phyloP scores from a whole-genome alignment of 2,329 filamentous ascomycete genomes.

The Cladosporium austrohemisphaericum region DNA sequence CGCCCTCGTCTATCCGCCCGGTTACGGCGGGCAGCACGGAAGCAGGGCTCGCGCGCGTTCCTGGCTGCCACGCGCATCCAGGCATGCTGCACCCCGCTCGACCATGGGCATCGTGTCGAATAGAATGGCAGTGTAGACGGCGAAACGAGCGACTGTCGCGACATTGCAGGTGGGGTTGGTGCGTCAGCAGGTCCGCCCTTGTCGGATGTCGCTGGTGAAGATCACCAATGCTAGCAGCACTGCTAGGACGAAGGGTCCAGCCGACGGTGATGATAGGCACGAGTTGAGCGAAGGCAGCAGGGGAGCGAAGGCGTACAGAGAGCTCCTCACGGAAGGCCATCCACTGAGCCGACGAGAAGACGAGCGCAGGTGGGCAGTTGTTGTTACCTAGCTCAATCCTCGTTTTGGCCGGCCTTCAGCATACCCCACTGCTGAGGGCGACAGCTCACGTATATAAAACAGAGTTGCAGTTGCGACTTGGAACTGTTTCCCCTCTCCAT shows the following conservation, averaged over 20 bases:
- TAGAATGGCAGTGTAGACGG: background rate
- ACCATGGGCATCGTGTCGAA: background rate
- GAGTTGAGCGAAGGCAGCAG: no score
- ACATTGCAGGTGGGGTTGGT: background rate
- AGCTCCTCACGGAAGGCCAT: no score
- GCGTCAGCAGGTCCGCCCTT: slow-evolving; percentile 2
- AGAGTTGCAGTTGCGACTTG: background rate
- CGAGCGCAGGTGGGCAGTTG: slow-evolving; percentile 1
- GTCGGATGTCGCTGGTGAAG: background rate
- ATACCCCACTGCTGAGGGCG: slow-evolving; percentile 1
- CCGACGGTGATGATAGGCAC: background rate
- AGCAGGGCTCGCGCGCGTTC: background rate
- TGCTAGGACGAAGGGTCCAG: background rate
- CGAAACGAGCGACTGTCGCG: no score
- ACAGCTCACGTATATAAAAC: slow-evolving; percentile 1
- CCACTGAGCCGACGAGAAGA: slow-evolving; percentile 2
- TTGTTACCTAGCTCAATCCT: slow-evolving; percentile 6
- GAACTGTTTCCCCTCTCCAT: no score
- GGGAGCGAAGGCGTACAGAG: no score
- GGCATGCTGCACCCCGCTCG: slow-evolving; percentile 4
- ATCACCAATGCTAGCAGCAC: background rate
- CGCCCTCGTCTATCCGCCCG: no score
- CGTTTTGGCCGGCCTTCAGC: background rate
- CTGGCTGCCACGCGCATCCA: background rate
- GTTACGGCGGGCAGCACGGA: background rate